phyloP scores from a whole-genome alignment of 2,329 filamentous ascomycete species.

The Epichloe sibirici region DNA sequence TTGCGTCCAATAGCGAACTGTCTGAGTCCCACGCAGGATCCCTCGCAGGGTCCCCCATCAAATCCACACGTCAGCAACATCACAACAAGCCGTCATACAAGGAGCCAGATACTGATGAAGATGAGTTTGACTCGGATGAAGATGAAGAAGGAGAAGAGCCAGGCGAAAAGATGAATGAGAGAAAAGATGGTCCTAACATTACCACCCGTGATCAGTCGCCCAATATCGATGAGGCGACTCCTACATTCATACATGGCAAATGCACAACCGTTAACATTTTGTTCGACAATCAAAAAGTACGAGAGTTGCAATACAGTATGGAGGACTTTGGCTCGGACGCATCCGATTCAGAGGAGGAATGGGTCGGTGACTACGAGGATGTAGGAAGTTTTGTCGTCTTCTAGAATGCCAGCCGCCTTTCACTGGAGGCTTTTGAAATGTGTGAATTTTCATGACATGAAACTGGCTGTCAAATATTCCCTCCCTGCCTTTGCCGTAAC shows the following conservation, averaged over 20 bases:
- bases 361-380: slow-evolving; percentile 44
- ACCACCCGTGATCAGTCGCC: background rate
- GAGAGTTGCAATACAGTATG: slow-evolving; percentile 56
- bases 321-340: slow-evolving; percentile 54
- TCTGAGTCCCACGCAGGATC: slow-evolving; percentile 10
- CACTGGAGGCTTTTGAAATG: too few relatives aligned
- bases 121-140: slow-evolving; percentile 24
- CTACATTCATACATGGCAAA: slow-evolving; percentile 47
- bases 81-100: slow-evolving; percentile 24
- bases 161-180: slow-evolving; percentile 4
- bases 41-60: slow-evolving; percentile 8
- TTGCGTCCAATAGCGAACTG: slow-evolving; percentile 18
- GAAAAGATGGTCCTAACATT: slow-evolving; percentile 5
- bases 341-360: slow-evolving; percentile 43
- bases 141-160: slow-evolving; percentile 3
- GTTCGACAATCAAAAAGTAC: slow-evolving; percentile 65
- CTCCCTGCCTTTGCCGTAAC: background rate
- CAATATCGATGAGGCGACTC: background rate
- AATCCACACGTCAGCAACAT: slow-evolving; percentile 7
- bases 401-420: slow-evolving; percentile 7
- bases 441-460: background rate
- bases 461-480: background rate
- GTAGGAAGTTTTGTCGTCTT: slow-evolving; percentile 26
- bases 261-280: slow-evolving; percentile 59
- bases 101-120: slow-evolving; percentile 34